These are phyloP conservation scores for Kluyveromyces siamensis DNA, from an alignment of 805 yeast genomes.

Conservation along the genomic window DNA sequence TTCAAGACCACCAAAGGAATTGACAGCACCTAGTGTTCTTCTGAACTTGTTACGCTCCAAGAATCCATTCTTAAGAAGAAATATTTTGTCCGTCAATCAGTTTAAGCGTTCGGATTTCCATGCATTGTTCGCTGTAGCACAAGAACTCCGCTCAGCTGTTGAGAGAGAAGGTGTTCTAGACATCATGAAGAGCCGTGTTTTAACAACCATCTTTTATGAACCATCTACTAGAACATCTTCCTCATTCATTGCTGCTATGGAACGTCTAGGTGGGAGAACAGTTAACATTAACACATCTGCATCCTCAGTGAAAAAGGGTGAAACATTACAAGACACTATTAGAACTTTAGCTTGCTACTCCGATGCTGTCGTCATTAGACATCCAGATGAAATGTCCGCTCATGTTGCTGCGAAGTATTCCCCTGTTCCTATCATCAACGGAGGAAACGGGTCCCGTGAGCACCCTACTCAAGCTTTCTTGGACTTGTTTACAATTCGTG, in stretches of 20 bases:
- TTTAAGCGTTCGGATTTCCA: conserved; percentile 85
- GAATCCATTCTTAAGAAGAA: conserved; percentile 86
- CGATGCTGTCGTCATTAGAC: conserved; percentile 95
- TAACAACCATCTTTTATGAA: conserved; percentile 94
- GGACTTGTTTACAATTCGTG: conserved; percentile 96
- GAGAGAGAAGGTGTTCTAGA: conserved; percentile 94
- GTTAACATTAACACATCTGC: conserved; percentile 75
- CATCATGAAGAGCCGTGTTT: conserved; percentile 77
- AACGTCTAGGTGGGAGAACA: conserved; percentile 96
- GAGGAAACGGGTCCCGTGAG: conserved; percentile 96
- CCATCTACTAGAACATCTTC: conserved; percentile 97
- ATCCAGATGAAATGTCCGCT: conserved; percentile 87
- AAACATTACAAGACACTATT: conserved; percentile 92
- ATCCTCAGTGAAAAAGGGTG: conserved; percentile 97
- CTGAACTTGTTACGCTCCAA: conserved; percentile 66
- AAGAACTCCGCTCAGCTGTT: conserved; percentile 93
- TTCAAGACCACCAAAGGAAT: conserved; percentile 61
- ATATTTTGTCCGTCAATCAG: conserved; percentile 81
- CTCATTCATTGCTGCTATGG: conserved; percentile 99
- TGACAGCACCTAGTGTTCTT: conserved; percentile 73
- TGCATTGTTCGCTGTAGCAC: conserved; percentile 90
- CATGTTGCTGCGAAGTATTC: conserved; percentile 93
- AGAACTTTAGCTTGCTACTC: conserved; percentile 92
- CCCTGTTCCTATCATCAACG: conserved; percentile 94
- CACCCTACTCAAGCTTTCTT: conserved; percentile 98